A percentile compares a stretch with the other conserved stretches of the same genome.
Conservation (phyloP, 345 rosid genomes). For the Moringa oleifera region DNA sequence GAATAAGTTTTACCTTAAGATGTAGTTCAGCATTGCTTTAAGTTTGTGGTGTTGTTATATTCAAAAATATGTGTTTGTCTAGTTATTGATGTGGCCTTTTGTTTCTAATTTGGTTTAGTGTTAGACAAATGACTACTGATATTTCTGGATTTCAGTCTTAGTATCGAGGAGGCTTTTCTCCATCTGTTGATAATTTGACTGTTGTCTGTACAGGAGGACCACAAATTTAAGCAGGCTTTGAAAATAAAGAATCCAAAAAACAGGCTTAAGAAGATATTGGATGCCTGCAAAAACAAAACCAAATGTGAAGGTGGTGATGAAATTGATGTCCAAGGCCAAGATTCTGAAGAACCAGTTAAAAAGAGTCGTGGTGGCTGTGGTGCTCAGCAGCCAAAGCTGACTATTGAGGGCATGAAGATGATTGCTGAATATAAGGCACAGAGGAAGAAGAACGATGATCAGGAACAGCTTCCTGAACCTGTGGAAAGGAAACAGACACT, state of each 20-base stretch:
- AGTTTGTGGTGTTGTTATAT: too few relatives aligned
- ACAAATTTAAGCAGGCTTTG: constrained; percentile 90
- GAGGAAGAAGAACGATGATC: constrained; percentile 81
- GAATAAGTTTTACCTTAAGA: too few relatives aligned
- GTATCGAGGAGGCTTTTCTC: background rate
- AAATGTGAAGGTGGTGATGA: constrained; percentile 93
- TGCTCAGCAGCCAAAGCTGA: constrained; percentile 83
- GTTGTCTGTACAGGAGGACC: constrained; percentile 66
- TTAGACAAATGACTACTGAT: too few relatives aligned
- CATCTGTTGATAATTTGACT: constrained; percentile 8
- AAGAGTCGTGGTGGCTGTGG: constrained; percentile 93
- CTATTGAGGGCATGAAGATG: constrained; percentile 96
- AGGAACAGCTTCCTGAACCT: constrained; percentile 92
- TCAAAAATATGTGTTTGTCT: too few relatives aligned
- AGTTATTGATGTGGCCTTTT: too few relatives aligned
- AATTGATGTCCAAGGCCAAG: constrained; percentile 55
- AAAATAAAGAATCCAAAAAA: constrained; percentile 88
- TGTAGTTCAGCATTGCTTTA: too few relatives aligned
- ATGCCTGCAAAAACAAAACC: constrained; percentile 82
- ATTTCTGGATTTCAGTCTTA: background rate
- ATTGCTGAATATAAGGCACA: constrained; percentile 75
- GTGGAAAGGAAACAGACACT: constrained; percentile 93
- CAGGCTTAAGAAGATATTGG: constrained; percentile 81
- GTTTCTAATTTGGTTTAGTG: too few relatives aligned
- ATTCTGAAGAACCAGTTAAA: constrained; percentile 67